phyloP scores from a whole-genome alignment of 352 stramenopile genomes.

The Phytopythium aichiense region DNA sequence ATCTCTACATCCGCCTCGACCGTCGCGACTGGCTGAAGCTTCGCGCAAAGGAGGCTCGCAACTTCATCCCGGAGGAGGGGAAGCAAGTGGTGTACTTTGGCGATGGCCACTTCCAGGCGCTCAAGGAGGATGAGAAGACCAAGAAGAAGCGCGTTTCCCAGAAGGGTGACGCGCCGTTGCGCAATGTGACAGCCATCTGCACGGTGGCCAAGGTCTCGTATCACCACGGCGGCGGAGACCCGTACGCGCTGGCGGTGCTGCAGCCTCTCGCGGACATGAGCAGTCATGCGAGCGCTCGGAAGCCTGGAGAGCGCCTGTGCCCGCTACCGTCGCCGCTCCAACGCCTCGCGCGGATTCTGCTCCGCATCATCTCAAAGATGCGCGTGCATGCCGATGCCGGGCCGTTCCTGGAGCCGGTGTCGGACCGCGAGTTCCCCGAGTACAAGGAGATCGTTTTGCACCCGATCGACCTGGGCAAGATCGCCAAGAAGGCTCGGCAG shows the following conservation, averaged over 20 bases:
- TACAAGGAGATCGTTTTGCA: slow-evolving; percentile 81
- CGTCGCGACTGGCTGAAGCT: slow-evolving; percentile 78
- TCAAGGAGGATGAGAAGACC: slow-evolving; percentile 75
- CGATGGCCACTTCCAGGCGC: slow-evolving; percentile 64
- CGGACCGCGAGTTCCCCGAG: slow-evolving; percentile 71
- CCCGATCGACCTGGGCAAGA: slow-evolving; percentile 69
- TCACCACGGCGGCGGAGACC: slow-evolving; percentile 76
- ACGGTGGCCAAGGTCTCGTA: slow-evolving; percentile 63
- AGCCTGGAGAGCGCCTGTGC: slow-evolving; percentile 43
- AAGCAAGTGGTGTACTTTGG: slow-evolving; percentile 75
- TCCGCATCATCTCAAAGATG: slow-evolving; percentile 59
- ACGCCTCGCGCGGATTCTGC: slow-evolving; percentile 51
- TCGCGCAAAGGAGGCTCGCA: slow-evolving; percentile 59
- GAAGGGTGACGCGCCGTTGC: slow-evolving; percentile 56
- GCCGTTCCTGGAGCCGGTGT: slow-evolving; percentile 78
- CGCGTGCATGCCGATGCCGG: slow-evolving; percentile 54
- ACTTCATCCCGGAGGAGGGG: slow-evolving; percentile 74
- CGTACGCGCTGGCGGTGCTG: slow-evolving; percentile 65
- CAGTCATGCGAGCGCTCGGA: slow-evolving; percentile 22
- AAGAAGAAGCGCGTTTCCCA: slow-evolving; percentile 75
- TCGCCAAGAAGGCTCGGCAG: slow-evolving; percentile 46
- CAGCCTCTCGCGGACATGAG: slow-evolving; percentile 29
- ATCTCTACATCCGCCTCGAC: slow-evolving; percentile 64
- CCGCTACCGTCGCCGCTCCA: slow-evolving; percentile 57
- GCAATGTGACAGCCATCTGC: slow-evolving; percentile 53